Percentiles rank a stretch among this genome's conserved stretches.
Evolutionary conservation across 176 grass and related monocot species (phyloP).

Genomic region (Rhynchospora tenuis): DNA sequence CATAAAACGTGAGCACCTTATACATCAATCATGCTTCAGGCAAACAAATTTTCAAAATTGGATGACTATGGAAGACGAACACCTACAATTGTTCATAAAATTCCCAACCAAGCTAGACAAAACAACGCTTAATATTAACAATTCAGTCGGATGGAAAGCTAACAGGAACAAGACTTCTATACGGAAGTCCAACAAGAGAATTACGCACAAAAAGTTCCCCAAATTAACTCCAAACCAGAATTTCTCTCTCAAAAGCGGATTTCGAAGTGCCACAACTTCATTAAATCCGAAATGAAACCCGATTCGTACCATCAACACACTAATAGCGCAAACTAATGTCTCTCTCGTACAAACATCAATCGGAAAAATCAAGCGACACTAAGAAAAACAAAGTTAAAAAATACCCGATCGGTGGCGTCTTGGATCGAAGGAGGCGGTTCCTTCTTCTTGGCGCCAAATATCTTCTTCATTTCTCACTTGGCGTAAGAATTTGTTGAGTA

Average conservation of each 20-base stretch:
- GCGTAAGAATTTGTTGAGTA: not conserved
- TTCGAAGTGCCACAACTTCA: not conserved
- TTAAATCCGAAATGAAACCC: not conserved
- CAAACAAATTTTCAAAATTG: not conserved
- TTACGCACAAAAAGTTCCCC: not conserved
- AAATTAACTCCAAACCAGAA: not conserved
- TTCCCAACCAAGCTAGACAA: not conserved
- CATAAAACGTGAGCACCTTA: not conserved
- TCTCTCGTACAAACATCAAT: not conserved
- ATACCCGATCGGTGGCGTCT: conserved; percentile 74
- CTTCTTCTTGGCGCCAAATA: conserved; percentile 82
- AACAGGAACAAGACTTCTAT: not conserved
- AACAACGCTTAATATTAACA: not conserved
- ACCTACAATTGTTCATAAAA: not conserved
- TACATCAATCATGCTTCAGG: not conserved
- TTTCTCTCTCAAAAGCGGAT: not conserved
- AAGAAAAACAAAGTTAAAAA: not conserved
- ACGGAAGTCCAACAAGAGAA: not conserved
- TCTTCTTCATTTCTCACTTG: conserved; percentile 66
- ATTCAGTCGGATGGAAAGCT: not conserved
- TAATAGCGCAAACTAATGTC: not conserved
- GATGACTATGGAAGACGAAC: not conserved
- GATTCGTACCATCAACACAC: not conserved
- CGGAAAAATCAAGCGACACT: not conserved
- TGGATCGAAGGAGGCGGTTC: conserved; percentile 72